Conservation (phyloP, 2,329 filamentous ascomycete genomes). For the Neofusicoccum cordaticola region DNA sequence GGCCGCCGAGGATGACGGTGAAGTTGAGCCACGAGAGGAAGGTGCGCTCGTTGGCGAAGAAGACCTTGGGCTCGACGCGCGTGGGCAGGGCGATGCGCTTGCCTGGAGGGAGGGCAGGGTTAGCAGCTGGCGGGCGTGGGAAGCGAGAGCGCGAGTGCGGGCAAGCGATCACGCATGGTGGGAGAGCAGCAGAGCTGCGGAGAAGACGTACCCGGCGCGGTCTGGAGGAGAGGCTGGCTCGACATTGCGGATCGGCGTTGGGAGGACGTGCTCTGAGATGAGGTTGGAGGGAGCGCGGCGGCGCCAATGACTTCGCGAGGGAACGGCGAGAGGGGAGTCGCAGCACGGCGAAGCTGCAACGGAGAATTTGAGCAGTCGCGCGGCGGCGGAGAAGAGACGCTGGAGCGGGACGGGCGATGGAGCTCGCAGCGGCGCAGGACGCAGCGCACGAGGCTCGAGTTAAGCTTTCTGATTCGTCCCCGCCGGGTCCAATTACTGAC, state of each 20-base stretch:
- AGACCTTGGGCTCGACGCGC: slow-evolving; percentile 98
- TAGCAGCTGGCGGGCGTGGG: slow-evolving; percentile 18
- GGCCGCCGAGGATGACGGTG: slow-evolving; percentile 93
- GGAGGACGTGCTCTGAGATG: slow-evolving; percentile 9
- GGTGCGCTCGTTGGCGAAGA: slow-evolving; percentile 99
- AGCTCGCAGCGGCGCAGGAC: neutral
- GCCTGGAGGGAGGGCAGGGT: slow-evolving; percentile 53
- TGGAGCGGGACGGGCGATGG: neutral
- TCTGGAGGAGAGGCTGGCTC: slow-evolving; percentile 91
- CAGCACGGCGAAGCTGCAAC: neutral
- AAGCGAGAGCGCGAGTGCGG: neutral
- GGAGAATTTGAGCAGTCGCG: neutral
- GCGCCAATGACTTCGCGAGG: neutral
- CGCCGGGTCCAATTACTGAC: slow-evolving; percentile 7
- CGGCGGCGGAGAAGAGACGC: neutral
- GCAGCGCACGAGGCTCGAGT: neutral
- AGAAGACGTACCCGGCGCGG: slow-evolving; percentile 68
- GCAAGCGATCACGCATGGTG: neutral
- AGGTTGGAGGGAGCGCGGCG: neutral
- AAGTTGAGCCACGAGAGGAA: slow-evolving; percentile 99
- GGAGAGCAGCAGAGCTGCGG: neutral
- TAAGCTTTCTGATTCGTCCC: slow-evolving; percentile 3
- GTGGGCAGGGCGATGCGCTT: slow-evolving; percentile 98
- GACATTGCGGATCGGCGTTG: slow-evolving; percentile 65
- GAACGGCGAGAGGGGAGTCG: neutral